These are phyloP conservation scores for Biscutella laevigata DNA, from an alignment of 441 rosid species.

Conservation along the genomic window DNA sequence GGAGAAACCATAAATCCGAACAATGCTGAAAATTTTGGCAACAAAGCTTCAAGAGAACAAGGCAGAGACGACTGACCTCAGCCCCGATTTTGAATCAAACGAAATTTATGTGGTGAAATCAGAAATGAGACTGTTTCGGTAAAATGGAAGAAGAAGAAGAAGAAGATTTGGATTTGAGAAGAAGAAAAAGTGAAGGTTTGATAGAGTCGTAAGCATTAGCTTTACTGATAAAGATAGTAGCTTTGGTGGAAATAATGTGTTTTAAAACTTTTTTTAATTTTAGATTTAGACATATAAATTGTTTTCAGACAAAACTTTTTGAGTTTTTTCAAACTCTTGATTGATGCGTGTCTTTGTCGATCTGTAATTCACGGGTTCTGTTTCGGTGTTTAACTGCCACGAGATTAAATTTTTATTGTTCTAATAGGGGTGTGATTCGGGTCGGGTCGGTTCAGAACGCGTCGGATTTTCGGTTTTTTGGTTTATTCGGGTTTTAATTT, in stretches of 20 bases:
- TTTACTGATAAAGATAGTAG: constrained; percentile 22
- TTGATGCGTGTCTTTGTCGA: constrained; percentile 12
- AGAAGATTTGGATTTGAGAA: constrained; percentile 9
- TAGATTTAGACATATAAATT: constrained; percentile 11
- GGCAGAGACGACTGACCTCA: constrained; percentile 1
- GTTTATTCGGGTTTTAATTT: too few relatives aligned
- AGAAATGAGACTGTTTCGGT: not conserved
- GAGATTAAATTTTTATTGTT: too few relatives aligned
- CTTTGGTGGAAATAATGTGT: constrained; percentile 19
- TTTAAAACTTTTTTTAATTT: not conserved
- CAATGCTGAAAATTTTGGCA: constrained; percentile 1
- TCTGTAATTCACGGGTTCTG: constrained; percentile 6
- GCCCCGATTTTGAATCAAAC: not conserved
- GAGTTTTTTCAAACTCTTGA: constrained; percentile 3
- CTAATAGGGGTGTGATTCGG: too few relatives aligned
- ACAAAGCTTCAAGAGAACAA: not conserved
- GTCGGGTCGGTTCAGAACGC: too few relatives aligned
- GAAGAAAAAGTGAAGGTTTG: constrained; percentile 21
- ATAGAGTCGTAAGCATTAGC: constrained; percentile 28
- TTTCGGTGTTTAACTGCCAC: constrained; percentile 9
- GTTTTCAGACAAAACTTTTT: constrained; percentile 1
- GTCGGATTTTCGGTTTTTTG: too few relatives aligned
- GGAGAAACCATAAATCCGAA: too few relatives aligned
- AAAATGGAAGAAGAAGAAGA: not conserved
- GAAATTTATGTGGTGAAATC: constrained; percentile 8